A percentile compares a stretch with the other conserved stretches of the same genome.
phyloP scores from a whole-genome alignment of 2,329 filamentous ascomycete genomes.

The Septoria linicola region DNA sequence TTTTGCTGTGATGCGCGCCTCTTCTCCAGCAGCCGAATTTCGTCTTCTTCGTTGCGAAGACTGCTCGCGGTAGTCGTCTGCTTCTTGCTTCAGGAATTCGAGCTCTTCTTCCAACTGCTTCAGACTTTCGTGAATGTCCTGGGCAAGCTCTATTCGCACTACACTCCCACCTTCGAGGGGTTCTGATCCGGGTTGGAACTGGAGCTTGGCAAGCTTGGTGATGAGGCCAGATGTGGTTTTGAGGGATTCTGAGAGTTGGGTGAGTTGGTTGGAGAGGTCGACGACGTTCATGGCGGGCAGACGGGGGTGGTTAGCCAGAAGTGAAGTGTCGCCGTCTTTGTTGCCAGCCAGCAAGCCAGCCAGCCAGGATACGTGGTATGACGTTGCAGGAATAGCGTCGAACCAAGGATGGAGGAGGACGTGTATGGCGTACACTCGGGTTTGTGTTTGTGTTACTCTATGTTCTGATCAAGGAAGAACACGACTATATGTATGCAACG shows the following conservation, averaged over 20 bases:
- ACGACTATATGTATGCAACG: too few relatives aligned
- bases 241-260: conserved; percentile 52
- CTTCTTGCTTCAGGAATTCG: conserved; percentile 75
- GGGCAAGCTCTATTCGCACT: conserved; percentile 68
- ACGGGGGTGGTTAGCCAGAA: background rate
- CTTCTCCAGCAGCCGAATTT: conserved; percentile 36
- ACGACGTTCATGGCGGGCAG: conserved; percentile 24
- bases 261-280: conserved; percentile 30
- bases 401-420: too few relatives aligned
- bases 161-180: conserved; percentile 55
- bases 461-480: too few relatives aligned
- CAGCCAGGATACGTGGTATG: too few relatives aligned
- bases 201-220: conserved; percentile 58
- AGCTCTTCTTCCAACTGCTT: conserved; percentile 80
- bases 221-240: conserved; percentile 57
- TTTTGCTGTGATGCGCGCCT: conserved; percentile 63
- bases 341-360: background rate
- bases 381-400: too few relatives aligned
- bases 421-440: too few relatives aligned
- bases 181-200: conserved; percentile 61
- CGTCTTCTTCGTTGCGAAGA: conserved; percentile 38
- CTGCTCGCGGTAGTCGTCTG: conserved; percentile 61
- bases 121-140: conserved; percentile 76
- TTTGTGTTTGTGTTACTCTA: too few relatives aligned
- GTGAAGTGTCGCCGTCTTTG: background rate